Evolutionary conservation across 2,329 filamentous ascomycete species (phyloP).

Genomic region (Cytospora piceae): DNA sequence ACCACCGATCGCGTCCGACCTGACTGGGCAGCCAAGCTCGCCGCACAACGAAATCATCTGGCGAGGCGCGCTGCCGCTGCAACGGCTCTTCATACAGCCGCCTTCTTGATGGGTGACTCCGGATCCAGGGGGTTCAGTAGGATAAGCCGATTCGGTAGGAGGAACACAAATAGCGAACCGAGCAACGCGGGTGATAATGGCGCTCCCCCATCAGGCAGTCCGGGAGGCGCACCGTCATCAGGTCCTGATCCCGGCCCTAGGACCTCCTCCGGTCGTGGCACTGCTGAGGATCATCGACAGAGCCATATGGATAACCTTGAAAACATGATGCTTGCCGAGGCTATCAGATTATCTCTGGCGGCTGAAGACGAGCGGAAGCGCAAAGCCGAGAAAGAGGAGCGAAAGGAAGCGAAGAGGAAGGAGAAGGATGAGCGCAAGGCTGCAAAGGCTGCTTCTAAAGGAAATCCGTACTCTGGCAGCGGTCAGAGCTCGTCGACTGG

Average conservation of each 20-base stretch:
- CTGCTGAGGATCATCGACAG: constrained; percentile 40
- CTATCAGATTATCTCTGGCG: constrained; percentile 86
- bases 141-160: constrained; percentile 62
- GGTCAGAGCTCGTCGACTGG: constrained; percentile 58
- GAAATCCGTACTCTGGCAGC: constrained; percentile 43
- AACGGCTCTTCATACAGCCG: constrained; percentile 91
- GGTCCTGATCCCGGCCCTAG: constrained; percentile 42
- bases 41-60: constrained; percentile 81
- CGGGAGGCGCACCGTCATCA: constrained; percentile 31
- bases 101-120: constrained; percentile 79
- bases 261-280: constrained; percentile 37
- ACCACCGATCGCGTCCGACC: constrained; percentile 91
- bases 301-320: constrained; percentile 83
- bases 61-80: constrained; percentile 87
- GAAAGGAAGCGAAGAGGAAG: constrained; percentile 82
- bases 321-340: constrained; percentile 98
- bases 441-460: constrained; percentile 63
- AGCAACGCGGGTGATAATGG: constrained; percentile 37
- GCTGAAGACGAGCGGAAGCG: constrained; percentile 91
- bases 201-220: constrained; percentile 36
- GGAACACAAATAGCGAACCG: constrained; percentile 49
- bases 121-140: constrained; percentile 54
- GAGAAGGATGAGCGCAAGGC: constrained; percentile 84
- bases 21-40: constrained; percentile 91
- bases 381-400: constrained; percentile 78